Base-by-base conservation (phyloP, 352 stramenopile species). In the Phytophthora capsici region DNA sequence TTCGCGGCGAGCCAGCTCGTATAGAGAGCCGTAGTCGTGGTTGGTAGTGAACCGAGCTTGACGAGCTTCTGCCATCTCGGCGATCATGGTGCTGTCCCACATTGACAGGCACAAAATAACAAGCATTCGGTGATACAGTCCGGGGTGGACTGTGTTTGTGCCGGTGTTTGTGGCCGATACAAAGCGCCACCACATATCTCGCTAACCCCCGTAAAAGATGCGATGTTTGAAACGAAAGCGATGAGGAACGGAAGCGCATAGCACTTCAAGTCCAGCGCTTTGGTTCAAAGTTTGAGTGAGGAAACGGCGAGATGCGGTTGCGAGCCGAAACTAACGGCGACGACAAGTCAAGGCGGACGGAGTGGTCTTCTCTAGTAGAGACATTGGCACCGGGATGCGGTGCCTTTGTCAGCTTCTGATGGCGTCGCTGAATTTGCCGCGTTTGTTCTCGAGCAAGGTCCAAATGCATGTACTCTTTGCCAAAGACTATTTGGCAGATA, bases 101-200 rank as follows among this genome's bases (percentile, higher is more conserved):
- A 41, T 41, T 41, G 7, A 16, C 36, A 41, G 36, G 16, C 36
- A 41, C 36, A 41, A 41, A 20, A 7, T 41, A 20, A 41, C 36
- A 59, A 67, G 30, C 44, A 61, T 56, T 63, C 46, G 19, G 57
- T 61, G 55, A 61, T 64, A 62, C 43, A 63, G 57, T 58, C 37
- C 43, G 20, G 38, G 45, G 44, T 68, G 64, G 64, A 72, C 64
- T 23, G 57, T 71, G 37, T 63, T 67, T 71, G 63, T 44, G 49
- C 63, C 36, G 30, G 25, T 13, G 50, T 68, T 72, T 72, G 64
- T 72, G 57, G 64, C n/a, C 50, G 50, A 63, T 3, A 16, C 57
- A 56, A 57, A 62, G 44, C 63, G 45, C 23, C 23, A 22, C 64
- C 64, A 72, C 51, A 16, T 32, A 63, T 46, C 16, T 38, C 34